Base-by-base conservation (phyloP, 805 yeast species). In the Saturnispora sanitii region DNA sequence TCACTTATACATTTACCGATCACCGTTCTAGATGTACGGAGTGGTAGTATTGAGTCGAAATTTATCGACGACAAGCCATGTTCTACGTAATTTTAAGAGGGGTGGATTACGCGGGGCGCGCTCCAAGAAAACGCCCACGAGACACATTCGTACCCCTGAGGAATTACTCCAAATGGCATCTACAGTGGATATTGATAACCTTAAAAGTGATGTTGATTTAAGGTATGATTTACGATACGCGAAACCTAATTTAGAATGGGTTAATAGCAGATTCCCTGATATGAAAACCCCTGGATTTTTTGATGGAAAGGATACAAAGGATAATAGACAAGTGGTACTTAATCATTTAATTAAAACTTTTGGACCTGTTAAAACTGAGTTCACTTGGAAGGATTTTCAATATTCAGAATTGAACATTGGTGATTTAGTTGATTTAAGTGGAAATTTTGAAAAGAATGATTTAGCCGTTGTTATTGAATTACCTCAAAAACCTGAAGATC, bases 341-440 rank as follows among this genome's bases (percentile, higher is more conserved):
- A 33, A 39, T 15, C 46, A 47, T 23, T 37, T 56, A 19, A 36
- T 32, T 7, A 35, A 42, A 16, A 38, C 42, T 12, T 53, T 34
- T 37, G 61, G 60, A 6, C 27, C 35, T 7, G 35, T 47, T 4
- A 42, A 35, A 4, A 13, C 17, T 6, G 18, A 12, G 9, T 40
- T 53, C 5, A 26, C 31, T 2, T 49, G 57, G 33, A 20, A 43
- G 16, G 55, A 54, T 26, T 40, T 59, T 5, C 54, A 56, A 30
- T 51, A 47, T 26, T 40, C 35, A 2, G 61, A 56, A 34, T 35
- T 76, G 13, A 47, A 62, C 6, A 61, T 76, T 3, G 88, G 90
- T 35, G 88, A 82, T 55, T 60, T 79, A 35, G 86, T 79, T 4
- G 71, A 76, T 15, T 53, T 79, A 15, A 60, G 64, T 12, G 57